Base-by-base conservation (phyloP, 1,284 basidiomycete species). In the Trichosporon faecale region DNA sequence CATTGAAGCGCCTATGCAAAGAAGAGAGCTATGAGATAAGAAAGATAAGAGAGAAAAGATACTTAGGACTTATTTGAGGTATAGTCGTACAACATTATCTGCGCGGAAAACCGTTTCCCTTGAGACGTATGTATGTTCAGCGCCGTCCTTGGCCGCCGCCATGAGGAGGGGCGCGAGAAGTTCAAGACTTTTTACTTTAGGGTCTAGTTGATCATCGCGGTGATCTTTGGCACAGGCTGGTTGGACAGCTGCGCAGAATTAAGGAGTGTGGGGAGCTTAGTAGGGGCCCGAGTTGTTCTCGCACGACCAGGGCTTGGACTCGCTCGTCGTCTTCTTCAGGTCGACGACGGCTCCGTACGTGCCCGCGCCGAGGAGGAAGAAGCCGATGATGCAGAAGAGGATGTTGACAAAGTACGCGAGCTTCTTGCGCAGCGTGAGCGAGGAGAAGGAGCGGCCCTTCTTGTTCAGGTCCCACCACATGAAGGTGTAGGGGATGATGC, bases 391-490 rank as follows among this genome's bases (percentile, higher is more conserved):
- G 27, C 75, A 52, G 21, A 69, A 27, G 52, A 65, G 1, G n/a
- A 76, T 16, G 71, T 77, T 70, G 61, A 77, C 25, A 2, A 31
- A 29, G 49, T 27, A 61, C 2, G 67, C 7, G 21, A 63, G 21
- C 27, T 61, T 65, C 8, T 44, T 31, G 60, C 69, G 57, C 16
- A 31, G 3, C 14, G 57, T 61, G 16, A 61, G 27, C 27, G 33
- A 29, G 57, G 29, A 8, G 29, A 61, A 29, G 16, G 16, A 7
- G 21, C 12, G 21, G 14, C n/a, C 21, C 61, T 72, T 66, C 76
- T 74, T 74, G 71, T 78, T 77, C 73, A 77, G 75, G 67, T 72
- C 72, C 18, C 73, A 69, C 76, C 77, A 80, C 78, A 80, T 78
- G 73, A 72, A 68, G 3, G 71, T 70, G 69, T 76, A 75, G 2